Base-by-base conservation (phyloP, 2,329 filamentous ascomycete genomes). In the Torrubiella hemipterigena region DNA sequence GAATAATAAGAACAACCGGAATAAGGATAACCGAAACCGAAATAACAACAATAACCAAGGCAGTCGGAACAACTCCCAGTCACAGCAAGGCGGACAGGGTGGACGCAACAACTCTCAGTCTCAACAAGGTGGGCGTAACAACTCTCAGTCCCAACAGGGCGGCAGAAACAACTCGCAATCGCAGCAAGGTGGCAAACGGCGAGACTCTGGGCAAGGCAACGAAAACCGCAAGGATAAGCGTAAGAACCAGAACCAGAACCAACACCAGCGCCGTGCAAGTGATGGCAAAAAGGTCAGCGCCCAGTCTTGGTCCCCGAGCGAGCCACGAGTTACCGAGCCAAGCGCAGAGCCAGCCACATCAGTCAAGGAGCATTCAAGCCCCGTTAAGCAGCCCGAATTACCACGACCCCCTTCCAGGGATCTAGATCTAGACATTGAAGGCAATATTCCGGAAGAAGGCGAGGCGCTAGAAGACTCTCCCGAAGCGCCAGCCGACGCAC, bases 31-130 rank as follows among this genome's bases (percentile, higher is more conserved):
- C 2, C 27, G 27, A 16, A 18, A 29, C 17, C 12, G 12, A n/a
- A 16, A 29, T n/a, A 12, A 29, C 15, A 30, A 32, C n/a, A 30
- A 36, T 6, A 27, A 36, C 6, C 34, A 36, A 22, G 26, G 30
- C n/a, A 31, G 27, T 8, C 27, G 34, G 4, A 27, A 22, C 2
- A 27, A 25, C 14, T 17, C 25, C 12, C 18, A 28, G 16, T 26
- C 30, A 6, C 13, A 17, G 18, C 18, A 30, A 13, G 8, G 19
- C 10, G 18, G 23, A 15, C 29, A 30, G n/a, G n/a, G 23, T 13
- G 27, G 30, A 17, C 18, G 19, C 5, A 27, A 31, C 6, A 20
- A 34, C 16, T 8, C 7, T 9, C 20, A 35, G 12, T 17, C n/a
- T 21, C n/a, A 25, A 15, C 5, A 14, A 6, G 20, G 11, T n/a